Base-by-base conservation (phyloP, 1,139 yeast species). In the Taphrina populina region DNA sequence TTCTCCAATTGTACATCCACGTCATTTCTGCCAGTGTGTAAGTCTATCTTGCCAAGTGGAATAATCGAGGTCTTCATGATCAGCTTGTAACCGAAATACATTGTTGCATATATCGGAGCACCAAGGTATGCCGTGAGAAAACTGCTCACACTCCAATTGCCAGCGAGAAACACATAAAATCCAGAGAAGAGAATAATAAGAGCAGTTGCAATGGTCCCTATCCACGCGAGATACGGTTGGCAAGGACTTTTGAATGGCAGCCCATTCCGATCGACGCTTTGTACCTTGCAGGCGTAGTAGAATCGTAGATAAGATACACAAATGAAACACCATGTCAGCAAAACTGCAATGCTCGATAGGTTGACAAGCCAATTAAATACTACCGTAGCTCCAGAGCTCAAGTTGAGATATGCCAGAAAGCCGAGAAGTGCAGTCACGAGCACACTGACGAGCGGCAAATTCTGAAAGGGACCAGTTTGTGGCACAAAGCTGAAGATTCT, bases 351-450 rank as follows among this genome's bases (percentile, higher is more conserved):
- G 17, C 83, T 80, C 41, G 85, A 80, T 46, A 90, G 82, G 70
- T 86, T 87, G 63, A 88, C 77, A 62, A 90, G 78, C 90, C 95
- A 90, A 63, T 77, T 72, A 73, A 88, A 90, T 8, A 88, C 96
- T 17, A 77, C 73, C 27, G 74, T 72, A 52, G 95, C 94, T 40
- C 79, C 76, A 17, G 76, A 70, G 30, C 84, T 77, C 58, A 81
- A 75, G 35, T 82, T 86, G 75, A 90, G 76, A 69, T 80, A 84
- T 1, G 88, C 88, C 61, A 78, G 61, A 37, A 69, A 66, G 10
- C 73, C 71, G 62, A 75, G 75, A 62, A 66, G 71, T 76, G 74
- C 71, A 33, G 72, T 65, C 49, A 73, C 66, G 11, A 72, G 64
- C 56, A 81, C 73, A 41, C 80, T 76, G 54, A 76, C 73, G 40